Conservation (phyloP, 2,329 filamentous ascomycete genomes). For the Calonectria fujianensis region DNA sequence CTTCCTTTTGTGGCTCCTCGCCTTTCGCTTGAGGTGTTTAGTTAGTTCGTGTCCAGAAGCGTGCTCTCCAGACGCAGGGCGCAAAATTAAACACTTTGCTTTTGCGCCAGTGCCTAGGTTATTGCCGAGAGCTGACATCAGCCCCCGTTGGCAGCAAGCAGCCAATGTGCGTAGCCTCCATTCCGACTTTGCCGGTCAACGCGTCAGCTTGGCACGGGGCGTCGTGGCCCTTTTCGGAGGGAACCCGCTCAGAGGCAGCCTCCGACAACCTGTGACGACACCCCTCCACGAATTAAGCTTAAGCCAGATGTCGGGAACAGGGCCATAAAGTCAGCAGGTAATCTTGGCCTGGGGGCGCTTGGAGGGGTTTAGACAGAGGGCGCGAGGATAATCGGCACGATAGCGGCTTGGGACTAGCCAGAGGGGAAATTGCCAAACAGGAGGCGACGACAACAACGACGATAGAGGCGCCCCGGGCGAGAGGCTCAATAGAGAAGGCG, state of each 20-base stretch:
- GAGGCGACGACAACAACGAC: background rate
- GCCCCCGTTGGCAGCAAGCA: constrained; percentile 43
- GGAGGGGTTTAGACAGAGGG: background rate
- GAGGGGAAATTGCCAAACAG: constrained; percentile 36
- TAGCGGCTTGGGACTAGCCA: constrained; percentile 28
- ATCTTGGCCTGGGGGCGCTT: constrained; percentile 32
- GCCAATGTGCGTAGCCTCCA: constrained; percentile 39
- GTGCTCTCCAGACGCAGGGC: background rate
- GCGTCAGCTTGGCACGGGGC: constrained; percentile 49
- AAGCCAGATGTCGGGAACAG: constrained; percentile 52
- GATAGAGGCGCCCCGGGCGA: constrained; percentile 20
- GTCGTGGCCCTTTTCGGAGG: constrained; percentile 34
- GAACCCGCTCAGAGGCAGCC: constrained; percentile 25
- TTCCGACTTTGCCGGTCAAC: constrained; percentile 54
- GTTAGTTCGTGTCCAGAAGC: background rate
- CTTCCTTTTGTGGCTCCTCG: constrained; percentile 23
- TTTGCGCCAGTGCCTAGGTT: constrained; percentile 24
- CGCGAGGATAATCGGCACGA: constrained; percentile 37
- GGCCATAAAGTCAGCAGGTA: constrained; percentile 44
- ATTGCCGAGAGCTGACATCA: constrained; percentile 46
- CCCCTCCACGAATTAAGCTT: constrained; percentile 54
- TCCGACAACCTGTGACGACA: constrained; percentile 40
- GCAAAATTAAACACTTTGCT: constrained; percentile 18
- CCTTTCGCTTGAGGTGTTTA: constrained; percentile 18
- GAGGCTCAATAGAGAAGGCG: constrained; percentile 11